Conservation (phyloP, 768 basidiomycete species). For the Suillus variegatus region DNA sequence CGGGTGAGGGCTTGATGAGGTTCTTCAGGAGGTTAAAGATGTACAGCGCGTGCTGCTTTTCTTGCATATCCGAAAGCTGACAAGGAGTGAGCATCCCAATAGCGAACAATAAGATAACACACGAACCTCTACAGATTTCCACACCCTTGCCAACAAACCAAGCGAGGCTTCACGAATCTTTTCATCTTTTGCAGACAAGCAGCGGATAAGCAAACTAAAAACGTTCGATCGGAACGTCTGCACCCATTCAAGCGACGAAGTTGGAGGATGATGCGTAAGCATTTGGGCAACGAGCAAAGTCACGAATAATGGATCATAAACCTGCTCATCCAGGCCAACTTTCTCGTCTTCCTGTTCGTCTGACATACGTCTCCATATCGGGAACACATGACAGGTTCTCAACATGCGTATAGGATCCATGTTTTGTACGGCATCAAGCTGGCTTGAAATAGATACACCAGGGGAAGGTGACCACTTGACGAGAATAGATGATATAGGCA, state of each 20-base stretch:
- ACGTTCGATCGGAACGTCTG: slow-evolving; percentile 77
- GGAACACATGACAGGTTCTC: slow-evolving; percentile 72
- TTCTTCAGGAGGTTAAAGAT: slow-evolving; percentile 70
- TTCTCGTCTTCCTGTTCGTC: slow-evolving; percentile 32
- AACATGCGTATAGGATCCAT: slow-evolving; percentile 71
- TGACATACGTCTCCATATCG: slow-evolving; percentile 57
- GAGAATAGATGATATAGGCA: slow-evolving; percentile 65
- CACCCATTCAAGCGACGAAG: slow-evolving; percentile 59
- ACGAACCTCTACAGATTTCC: slow-evolving; percentile 64
- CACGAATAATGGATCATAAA: slow-evolving; percentile 85
- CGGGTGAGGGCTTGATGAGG: slow-evolving; percentile 42
- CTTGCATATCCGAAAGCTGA: slow-evolving; percentile 70
- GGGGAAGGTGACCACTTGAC: slow-evolving; percentile 60
- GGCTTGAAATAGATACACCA: slow-evolving; percentile 42
- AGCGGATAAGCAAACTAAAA: slow-evolving; percentile 69
- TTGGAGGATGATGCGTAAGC: slow-evolving; percentile 58
- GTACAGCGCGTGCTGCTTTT: slow-evolving; percentile 71
- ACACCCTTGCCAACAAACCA: slow-evolving; percentile 61
- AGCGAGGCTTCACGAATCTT: slow-evolving; percentile 61
- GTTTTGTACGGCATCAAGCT: slow-evolving; percentile 66
- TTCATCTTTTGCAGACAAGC: slow-evolving; percentile 66
- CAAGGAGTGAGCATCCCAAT: slow-evolving; percentile 1
- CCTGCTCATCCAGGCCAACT: slow-evolving; percentile 33
- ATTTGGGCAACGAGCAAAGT: slow-evolving; percentile 65
- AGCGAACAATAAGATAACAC: background rate